A percentile compares a stretch with the other conserved stretches of the same genome.
Conservation (phyloP, 208 protist species). For the Polymyxa betae region DNA sequence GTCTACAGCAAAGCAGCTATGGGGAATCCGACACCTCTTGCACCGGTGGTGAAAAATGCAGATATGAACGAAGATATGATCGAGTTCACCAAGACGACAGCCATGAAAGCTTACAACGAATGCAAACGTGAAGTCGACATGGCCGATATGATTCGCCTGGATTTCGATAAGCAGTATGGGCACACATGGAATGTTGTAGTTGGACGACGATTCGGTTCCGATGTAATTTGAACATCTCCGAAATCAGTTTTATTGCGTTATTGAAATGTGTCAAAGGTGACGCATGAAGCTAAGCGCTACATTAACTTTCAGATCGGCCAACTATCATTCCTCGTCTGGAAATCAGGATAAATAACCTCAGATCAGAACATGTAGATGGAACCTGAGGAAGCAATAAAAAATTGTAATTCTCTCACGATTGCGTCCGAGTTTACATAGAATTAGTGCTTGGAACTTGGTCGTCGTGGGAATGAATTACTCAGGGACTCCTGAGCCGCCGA, state of each 20-base stretch:
- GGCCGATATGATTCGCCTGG: background rate
- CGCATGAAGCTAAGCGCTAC: conserved; percentile 22
- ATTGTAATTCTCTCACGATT: too few relatives aligned
- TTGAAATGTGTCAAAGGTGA: too few relatives aligned
- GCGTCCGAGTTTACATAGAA: too few relatives aligned
- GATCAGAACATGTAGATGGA: too few relatives aligned
- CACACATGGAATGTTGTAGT: conserved; percentile 26
- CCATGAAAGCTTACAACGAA: conserved; percentile 10
- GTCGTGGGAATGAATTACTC: too few relatives aligned
- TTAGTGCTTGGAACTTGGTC: too few relatives aligned
- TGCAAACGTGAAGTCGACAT: conserved; percentile 52
- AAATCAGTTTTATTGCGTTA: too few relatives aligned
- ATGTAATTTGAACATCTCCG: too few relatives aligned
- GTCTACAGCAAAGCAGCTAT: background rate
- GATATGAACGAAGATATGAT: conserved; percentile 51
- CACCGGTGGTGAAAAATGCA: conserved; percentile 24
- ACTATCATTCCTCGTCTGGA: conserved; percentile 29
- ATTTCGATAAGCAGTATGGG: conserved; percentile 17
- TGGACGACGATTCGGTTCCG: conserved; percentile 29
- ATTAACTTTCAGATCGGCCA: conserved; percentile 47
- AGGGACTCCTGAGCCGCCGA: too few relatives aligned
- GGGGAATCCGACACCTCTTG: background rate
- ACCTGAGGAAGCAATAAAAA: too few relatives aligned
- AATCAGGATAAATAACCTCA: conserved; percentile 11
- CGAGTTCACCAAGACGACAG: conserved; percentile 47